These are phyloP conservation scores for Trametes cubensis DNA, from an alignment of 768 basidiomycete genomes.

Conservation along the genomic window DNA sequence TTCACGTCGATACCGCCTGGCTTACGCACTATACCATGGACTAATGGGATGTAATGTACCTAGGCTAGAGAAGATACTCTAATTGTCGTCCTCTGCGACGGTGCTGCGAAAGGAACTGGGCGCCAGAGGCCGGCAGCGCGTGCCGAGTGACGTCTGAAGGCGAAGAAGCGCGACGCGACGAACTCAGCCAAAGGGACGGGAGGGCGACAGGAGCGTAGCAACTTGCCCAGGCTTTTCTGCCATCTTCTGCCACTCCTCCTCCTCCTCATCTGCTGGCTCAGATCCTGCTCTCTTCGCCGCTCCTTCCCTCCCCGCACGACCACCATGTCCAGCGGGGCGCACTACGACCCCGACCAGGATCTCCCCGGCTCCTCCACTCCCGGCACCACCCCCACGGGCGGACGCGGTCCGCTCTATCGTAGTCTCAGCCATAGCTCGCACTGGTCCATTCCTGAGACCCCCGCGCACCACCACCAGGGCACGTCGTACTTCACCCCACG, in stretches of 20 bases:
- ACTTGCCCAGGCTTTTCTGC: slow-evolving; percentile 14
- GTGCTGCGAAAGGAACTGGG: not conserved
- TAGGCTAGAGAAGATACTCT: slow-evolving; percentile 16
- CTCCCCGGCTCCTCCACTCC: slow-evolving; percentile 17
- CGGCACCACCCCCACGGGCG: slow-evolving; percentile 21
- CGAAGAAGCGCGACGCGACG: slow-evolving; percentile 1
- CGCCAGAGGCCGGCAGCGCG: not conserved
- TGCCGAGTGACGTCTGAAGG: slow-evolving; percentile 17
- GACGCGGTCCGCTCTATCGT: slow-evolving; percentile 30
- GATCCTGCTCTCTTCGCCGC: slow-evolving; percentile 3
- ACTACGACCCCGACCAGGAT: slow-evolving; percentile 23
- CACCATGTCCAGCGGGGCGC: slow-evolving; percentile 20
- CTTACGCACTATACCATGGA: slow-evolving; percentile 24
- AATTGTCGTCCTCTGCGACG: slow-evolving; percentile 9
- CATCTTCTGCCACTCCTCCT: slow-evolving; percentile 12
- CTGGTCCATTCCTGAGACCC: slow-evolving; percentile 60
- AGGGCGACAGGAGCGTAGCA: slow-evolving; percentile 5
- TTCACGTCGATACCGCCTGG: slow-evolving; percentile 18
- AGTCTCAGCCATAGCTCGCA: slow-evolving; percentile 54
- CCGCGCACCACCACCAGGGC: slow-evolving; percentile 67
- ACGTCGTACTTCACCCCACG: slow-evolving; percentile 63
- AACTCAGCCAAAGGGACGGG: not conserved
- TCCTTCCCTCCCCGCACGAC: not conserved
- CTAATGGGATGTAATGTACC: slow-evolving; percentile 23
- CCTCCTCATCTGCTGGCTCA: slow-evolving; percentile 23